These are phyloP conservation scores for Oxytropis ochrocephala DNA, from an alignment of 306 rosid species.

Conservation along the genomic window DNA sequence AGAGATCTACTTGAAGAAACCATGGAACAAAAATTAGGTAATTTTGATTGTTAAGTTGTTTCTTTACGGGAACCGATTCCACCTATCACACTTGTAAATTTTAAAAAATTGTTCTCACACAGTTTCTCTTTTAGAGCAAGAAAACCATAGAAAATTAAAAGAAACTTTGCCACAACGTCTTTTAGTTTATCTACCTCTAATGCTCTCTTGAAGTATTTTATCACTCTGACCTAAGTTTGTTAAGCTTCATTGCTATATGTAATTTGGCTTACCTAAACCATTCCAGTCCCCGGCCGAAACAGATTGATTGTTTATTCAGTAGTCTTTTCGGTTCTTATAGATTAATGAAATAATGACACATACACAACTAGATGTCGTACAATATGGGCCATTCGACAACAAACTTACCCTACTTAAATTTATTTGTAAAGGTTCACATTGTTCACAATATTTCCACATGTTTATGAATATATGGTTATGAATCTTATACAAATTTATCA, in stretches of 20 bases:
- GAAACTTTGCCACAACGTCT: too few relatives aligned
- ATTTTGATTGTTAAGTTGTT: too few relatives aligned
- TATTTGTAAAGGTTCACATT: background rate
- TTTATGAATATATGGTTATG: background rate
- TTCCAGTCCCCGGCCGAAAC: background rate
- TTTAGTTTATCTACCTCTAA: background rate
- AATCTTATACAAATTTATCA: background rate
- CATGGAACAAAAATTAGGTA: too few relatives aligned
- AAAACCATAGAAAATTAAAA: too few relatives aligned
- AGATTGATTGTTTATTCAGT: background rate
- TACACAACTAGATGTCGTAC: background rate
- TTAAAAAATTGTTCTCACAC: too few relatives aligned
- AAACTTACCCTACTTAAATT: background rate
- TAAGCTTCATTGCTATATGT: background rate
- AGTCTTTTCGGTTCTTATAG: background rate
- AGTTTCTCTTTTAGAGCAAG: too few relatives aligned
- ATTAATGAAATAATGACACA: background rate
- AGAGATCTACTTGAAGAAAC: too few relatives aligned
- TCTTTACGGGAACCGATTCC: too few relatives aligned
- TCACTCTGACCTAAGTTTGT: background rate
- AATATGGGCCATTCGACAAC: background rate
- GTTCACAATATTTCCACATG: slow-evolving; percentile 13
- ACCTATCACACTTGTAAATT: too few relatives aligned
- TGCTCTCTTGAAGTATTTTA: background rate
- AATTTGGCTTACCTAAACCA: background rate